Base-by-base conservation (phyloP, 768 basidiomycete genomes). In the Cyclocybe cylindracea region DNA sequence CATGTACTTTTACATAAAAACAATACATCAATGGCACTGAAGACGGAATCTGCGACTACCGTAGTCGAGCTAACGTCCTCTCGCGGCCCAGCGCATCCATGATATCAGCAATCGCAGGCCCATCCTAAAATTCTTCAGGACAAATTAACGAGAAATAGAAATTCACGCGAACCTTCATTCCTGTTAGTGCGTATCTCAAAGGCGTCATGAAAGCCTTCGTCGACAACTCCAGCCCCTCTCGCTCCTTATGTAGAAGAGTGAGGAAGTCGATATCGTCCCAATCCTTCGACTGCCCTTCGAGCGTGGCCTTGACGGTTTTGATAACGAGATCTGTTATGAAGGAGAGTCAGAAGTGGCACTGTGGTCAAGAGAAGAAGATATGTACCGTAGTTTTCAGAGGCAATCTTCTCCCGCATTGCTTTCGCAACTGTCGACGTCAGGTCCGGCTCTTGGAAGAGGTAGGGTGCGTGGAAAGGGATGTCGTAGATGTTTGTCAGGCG, bases 161-260 rank as follows among this genome's bases (percentile, higher is more conserved):
- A 16, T 42, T 10, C 33, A 31, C 29, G 61, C 78, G n/a, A 50
- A 88, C 94, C 83, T 90, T 93, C 72, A 84, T 82, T 2, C 86
- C 94, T 1, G 88, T 94, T 58, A 97, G 64, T 3, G 87, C 89
- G 62, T 90, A 82, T 46, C 95, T 71, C 45, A 96, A 67, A 0
- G 83, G 78, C 1, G 79, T 86, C 84, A 94, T 86, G 58, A 91
- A 83, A 16, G 71, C 58, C 46, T 80, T 86, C 39, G 68, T 68
- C 46, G 76, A 70, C 10, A 80, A 50, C 2, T 66, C 69, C 2
- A 74, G 59, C 32, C 60, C 64, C 33, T 73, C 67, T 33, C 72
- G 75, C 56, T 77, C 77, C 10, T 74, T 68, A 24, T 82, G 76
- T 7, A 87, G 61, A 4, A 77, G 43, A 10, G 51, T 45, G 2